phyloP scores from a whole-genome alignment of 78 protist genomes.

The Bodo saltans region DNA sequence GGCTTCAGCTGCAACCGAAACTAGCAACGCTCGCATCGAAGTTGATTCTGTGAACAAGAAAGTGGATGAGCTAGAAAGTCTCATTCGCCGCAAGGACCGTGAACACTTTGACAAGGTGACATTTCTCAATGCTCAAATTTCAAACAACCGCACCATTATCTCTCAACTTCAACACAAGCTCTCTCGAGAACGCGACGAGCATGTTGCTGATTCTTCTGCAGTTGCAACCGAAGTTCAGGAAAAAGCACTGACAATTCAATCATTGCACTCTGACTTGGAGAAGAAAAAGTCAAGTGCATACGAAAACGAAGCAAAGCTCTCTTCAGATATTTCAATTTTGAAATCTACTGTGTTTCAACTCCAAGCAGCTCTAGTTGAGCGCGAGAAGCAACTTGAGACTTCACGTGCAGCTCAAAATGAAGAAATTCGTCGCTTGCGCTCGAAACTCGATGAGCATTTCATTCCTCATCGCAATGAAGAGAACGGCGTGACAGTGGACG shows the following conservation, averaged over 20 bases:
- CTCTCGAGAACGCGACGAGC: not conserved
- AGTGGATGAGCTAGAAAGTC: not conserved
- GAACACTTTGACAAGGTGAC: slow-evolving; percentile 31
- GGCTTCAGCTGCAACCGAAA: not conserved
- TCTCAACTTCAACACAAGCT: slow-evolving; percentile 5
- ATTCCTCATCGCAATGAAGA: slow-evolving; percentile 11
- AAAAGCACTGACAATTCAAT: not conserved
- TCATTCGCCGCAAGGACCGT: slow-evolving; percentile 4
- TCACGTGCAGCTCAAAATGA: not conserved
- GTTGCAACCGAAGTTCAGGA: not conserved
- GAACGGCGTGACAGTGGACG: not conserved
- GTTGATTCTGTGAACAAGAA: not conserved
- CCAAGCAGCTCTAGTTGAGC: slow-evolving; percentile 3
- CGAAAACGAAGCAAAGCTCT: not conserved
- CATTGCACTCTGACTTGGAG: not conserved
- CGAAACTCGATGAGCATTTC: slow-evolving; percentile 16
- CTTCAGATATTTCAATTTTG: not conserved
- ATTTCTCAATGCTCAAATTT: slow-evolving; percentile 19
- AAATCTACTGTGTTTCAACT: slow-evolving; percentile 24
- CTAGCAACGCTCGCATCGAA: not conserved
- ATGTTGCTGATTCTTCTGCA: not conserved
- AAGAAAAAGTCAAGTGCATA: not conserved
- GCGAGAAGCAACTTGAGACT: not conserved
- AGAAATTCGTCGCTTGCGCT: not conserved
- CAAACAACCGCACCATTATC: slow-evolving; percentile 4